These are phyloP conservation scores for Russula olivacea DNA, from an alignment of 768 basidiomycete species.

Conservation along the genomic window DNA sequence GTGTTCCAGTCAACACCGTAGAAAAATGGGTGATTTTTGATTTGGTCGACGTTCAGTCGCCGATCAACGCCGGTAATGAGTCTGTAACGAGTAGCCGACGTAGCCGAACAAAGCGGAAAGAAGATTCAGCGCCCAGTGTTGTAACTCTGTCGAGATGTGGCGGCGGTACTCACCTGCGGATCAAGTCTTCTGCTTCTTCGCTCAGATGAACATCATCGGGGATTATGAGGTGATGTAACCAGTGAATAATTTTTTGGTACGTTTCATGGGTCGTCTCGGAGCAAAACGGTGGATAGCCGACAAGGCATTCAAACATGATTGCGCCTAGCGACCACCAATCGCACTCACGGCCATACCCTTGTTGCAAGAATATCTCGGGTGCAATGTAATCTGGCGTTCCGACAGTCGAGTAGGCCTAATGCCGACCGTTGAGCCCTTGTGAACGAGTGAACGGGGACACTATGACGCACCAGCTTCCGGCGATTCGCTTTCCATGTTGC, in stretches of 20 bases:
- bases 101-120: not conserved
- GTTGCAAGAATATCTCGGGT: slow-evolving; percentile 92
- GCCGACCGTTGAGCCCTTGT: slow-evolving; percentile 7
- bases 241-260: slow-evolving; percentile 96
- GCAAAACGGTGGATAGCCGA: slow-evolving; percentile 97
- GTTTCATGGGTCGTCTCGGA: slow-evolving; percentile 96
- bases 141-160: not conserved
- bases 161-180: slow-evolving; percentile 55
- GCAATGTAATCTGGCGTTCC: slow-evolving; percentile 97
- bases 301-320: slow-evolving; percentile 97
- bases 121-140: slow-evolving; percentile 2
- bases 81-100: slow-evolving; percentile 42
- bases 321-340: slow-evolving; percentile 99
- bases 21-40: slow-evolving; percentile 90
- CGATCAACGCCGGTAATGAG: slow-evolving; percentile 81
- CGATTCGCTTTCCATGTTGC: slow-evolving; percentile 99
- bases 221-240: slow-evolving; percentile 79
- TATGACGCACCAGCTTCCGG: slow-evolving; percentile 69
- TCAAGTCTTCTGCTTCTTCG: slow-evolving; percentile 83
- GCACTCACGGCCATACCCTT: slow-evolving; percentile 97
- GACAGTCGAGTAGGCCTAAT: slow-evolving; percentile 92
- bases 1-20: slow-evolving; percentile 91
- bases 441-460: slow-evolving; percentile 1
- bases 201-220: slow-evolving; percentile 94
- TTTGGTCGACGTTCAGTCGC: slow-evolving; percentile 75